A percentile compares a stretch with the other conserved stretches of the same genome.
Conservation (phyloP, 2,329 filamentous ascomycete genomes). For the Sporothrix inflata region DNA sequence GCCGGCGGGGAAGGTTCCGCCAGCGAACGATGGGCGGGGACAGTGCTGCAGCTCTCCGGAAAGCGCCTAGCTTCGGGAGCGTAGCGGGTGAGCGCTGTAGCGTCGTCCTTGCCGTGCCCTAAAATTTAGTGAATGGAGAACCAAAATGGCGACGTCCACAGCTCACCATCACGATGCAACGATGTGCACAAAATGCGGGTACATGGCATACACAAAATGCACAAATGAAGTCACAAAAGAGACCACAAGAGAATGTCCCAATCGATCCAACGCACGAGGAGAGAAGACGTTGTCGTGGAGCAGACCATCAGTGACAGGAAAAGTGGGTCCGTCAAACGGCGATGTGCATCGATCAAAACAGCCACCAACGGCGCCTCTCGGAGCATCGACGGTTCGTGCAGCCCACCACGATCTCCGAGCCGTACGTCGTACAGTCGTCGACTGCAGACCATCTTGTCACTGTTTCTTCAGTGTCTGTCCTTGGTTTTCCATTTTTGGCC, state of each 20-base stretch:
- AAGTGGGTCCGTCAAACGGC: background rate
- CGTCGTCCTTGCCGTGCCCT: background rate
- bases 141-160: background rate
- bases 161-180: background rate
- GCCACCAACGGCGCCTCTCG: background rate
- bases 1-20: background rate
- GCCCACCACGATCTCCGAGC: background rate
- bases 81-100: background rate
- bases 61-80: constrained; percentile 11
- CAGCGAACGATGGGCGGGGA: background rate
- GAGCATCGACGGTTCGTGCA: background rate
- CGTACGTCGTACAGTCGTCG: background rate
- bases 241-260: background rate
- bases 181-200: background rate
- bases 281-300: background rate
- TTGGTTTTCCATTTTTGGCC: background rate
- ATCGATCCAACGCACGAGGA: background rate
- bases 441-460: background rate
- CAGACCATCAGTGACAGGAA: background rate
- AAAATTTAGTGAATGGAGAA: background rate
- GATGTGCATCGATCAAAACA: background rate
- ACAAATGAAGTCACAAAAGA: background rate
- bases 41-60: constrained; percentile 1
- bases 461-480: background rate
- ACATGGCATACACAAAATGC: background rate